phyloP scores from a whole-genome alignment of 164 flowering plant species.

The Vitis rupestris region DNA sequence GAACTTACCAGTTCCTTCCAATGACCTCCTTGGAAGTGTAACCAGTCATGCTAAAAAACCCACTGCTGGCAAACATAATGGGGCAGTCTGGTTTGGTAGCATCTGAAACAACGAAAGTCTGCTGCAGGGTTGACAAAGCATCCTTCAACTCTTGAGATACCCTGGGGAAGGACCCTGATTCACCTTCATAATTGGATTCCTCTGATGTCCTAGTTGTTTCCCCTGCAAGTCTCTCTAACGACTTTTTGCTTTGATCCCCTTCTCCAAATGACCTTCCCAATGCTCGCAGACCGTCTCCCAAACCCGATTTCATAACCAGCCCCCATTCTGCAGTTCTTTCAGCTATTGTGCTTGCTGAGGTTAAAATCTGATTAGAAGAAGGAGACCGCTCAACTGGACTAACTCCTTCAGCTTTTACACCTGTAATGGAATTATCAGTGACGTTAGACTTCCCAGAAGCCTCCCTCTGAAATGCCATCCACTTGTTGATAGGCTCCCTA shows the following conservation, averaged over 20 bases:
- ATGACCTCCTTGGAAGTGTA: constrained; percentile 80
- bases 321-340: constrained; percentile 60
- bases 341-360: constrained; percentile 26
- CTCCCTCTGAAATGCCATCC: constrained; percentile 46
- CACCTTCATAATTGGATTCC: constrained; percentile 32
- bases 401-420: background rate
- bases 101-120: constrained; percentile 97
- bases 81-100: constrained; percentile 88
- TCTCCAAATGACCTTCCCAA: constrained; percentile 10
- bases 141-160: constrained; percentile 87
- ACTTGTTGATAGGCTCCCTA: constrained; percentile 18
- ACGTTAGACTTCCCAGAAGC: background rate
- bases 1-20: constrained; percentile 82
- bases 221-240: constrained; percentile 23
- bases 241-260: constrained; percentile 25
- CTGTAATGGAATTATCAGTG: background rate
- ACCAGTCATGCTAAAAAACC: constrained; percentile 90
- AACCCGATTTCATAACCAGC: constrained; percentile 27
- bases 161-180: constrained; percentile 44
- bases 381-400: background rate
- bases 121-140: constrained; percentile 76
- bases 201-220: constrained; percentile 50
- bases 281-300: constrained; percentile 18
- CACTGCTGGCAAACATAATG: constrained; percentile 89
- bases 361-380: constrained; percentile 1